Conservation (phyloP, 225 moss, liverwort and hornwort species). For the Pseudisothecium myosuroides region DNA sequence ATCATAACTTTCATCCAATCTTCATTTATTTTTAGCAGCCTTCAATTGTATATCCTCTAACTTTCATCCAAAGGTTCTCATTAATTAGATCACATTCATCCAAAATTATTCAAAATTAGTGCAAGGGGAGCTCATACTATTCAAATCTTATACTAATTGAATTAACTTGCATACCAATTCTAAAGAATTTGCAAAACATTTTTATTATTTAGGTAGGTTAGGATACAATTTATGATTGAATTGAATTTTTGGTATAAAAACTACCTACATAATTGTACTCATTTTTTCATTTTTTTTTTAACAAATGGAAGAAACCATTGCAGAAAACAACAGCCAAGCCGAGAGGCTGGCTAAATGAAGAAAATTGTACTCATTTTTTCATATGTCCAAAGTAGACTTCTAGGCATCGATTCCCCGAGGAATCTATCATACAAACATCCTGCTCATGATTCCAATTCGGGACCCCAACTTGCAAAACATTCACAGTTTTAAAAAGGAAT, state of each 20-base stretch:
- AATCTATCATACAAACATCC: neutral
- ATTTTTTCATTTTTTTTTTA: neutral
- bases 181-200: neutral
- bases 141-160: neutral
- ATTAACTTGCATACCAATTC: neutral
- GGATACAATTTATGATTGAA: neutral
- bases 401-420: neutral
- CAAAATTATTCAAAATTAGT: neutral
- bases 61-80: neutral
- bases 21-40: neutral
- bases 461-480: too few relatives aligned
- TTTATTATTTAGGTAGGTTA: fast-evolving
- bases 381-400: neutral
- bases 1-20: fast-evolving
- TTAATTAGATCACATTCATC: neutral
- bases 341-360: too few relatives aligned
- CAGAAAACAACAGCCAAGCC: too few relatives aligned
- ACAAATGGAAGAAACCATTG: too few relatives aligned
- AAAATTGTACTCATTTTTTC: neutral
- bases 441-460: neutral
- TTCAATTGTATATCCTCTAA: neutral
- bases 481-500: neutral
- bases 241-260: neutral
- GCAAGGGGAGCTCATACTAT: fast-evolving
- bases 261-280: fast-evolving